Evolutionary conservation across 768 basidiomycete genomes (phyloP), one percentile per base, ranked within the genome.

Genomic region (Rhizopogon sp.): DNA sequence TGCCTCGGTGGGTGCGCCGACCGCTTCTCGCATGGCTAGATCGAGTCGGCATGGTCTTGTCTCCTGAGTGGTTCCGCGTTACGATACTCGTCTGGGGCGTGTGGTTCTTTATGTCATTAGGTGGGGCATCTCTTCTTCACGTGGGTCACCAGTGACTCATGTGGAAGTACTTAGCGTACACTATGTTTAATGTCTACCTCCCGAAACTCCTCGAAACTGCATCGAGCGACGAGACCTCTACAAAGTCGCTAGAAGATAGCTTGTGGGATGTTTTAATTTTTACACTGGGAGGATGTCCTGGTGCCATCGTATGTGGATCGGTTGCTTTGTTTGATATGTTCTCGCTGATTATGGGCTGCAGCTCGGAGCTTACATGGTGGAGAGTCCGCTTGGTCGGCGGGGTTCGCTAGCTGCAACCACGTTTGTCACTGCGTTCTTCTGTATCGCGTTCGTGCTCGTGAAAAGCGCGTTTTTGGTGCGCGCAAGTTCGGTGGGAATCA

Each of bases 161-260:
- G 44, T 42, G n/a, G 35, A 39, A 25, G 29, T 20, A n/a, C 16
- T 43, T 13, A 90, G 88, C 83, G 0, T 93, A 85, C 63, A 93
- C 90, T 2, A 93, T 96, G 85, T 95, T 96, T 70, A 96, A 95
- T 64, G 90, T 93, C 28, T 96, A 83, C 65, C 78, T 94, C 17
- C 93, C 93, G 0, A 95, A 91, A 64, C 73, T 94, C 10, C 72
- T 96, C 39, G 93, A 96, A 71, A 79, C 80, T 28, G 57, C 58
- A 2, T 56, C 57, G 5, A 60, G 64, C 2, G 56, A 58, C 5
- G 55, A 63, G 13, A 55, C 55, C 13, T 59, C 64, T 11, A 65
- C 75, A 1, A 80, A 81, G 62, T 75, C 79, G 1, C 66, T 86
- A 14, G 78, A 81, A 60, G 81, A 79, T 54, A 87, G 82, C 43